Evolutionary conservation across 495 filamentous ascomycete genomes (phyloP), one percentile per base, ranked within the genome.

Genomic region (Penicillium coprophilum): DNA sequence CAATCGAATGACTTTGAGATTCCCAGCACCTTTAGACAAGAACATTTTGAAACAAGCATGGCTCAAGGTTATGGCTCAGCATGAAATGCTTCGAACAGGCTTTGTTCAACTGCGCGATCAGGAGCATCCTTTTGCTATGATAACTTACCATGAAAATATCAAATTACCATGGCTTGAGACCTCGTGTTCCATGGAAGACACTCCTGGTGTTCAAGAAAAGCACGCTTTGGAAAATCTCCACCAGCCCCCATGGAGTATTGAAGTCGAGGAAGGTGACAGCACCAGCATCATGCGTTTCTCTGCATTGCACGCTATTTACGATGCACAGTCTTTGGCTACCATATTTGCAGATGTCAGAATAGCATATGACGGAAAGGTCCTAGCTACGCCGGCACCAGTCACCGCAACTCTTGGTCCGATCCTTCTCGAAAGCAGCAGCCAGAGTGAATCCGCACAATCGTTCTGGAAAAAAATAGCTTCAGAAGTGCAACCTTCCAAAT

Each of bases 221-320:
- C 20, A 24, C 5, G 52, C 70, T 2, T 45, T 76, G 7, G 58
- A 74, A 39, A 69, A 69, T 15, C 62, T 84, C 15, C 69, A 78
- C 55, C 46, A 59, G 28, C 81, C 80, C 9, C 76, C 68, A 57
- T 84, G 76, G 85, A 58, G 60, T 59, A 77, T 85, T 40, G 53
- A 60, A 27, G 43, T 81, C 8, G 49, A 65, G 10, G 44, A 68
- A 34, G 50, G 61, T 0, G 50, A 62, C 7, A 44, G 38, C 2
- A 55, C 54, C 4, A 55, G 45, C 12, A 51, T 65, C 0, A 55
- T 87, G 11, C 65, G 78, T 38, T 74, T 88, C 41, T 82, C 76
- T 13, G 77, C 80, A 6, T 84, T 91, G 50, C 90, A 96, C 70
- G 87, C 88, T 3, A 71, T 96, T 1, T 94, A 91, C 59, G 90